Conservation (phyloP, 495 filamentous ascomycete genomes). For the Hyaloscypha hepaticicola region DNA sequence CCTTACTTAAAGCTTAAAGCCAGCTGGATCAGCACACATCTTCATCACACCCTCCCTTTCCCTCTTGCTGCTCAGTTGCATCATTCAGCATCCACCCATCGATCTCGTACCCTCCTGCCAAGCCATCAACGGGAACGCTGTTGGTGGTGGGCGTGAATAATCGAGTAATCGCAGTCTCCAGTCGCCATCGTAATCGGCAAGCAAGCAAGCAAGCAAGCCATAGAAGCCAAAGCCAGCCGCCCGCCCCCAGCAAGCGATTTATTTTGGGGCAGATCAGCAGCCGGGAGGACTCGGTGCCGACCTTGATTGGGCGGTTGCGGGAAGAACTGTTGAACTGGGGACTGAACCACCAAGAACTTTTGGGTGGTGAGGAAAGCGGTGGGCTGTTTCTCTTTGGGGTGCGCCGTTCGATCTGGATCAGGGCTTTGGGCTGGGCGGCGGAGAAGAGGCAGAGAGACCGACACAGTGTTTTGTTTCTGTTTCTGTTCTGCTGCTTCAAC, state of each 20-base stretch:
- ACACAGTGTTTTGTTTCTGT: too few species aligned
- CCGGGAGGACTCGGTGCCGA: constrained; percentile 4
- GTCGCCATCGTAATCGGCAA: neutral
- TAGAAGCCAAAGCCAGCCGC: neutral
- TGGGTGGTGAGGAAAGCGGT: too few species aligned
- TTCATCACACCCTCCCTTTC: neutral
- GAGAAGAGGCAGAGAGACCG: too few species aligned
- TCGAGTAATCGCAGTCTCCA: too few species aligned
- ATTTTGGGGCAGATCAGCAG: neutral
- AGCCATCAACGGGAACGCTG: neutral
- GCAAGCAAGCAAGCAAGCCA: neutral
- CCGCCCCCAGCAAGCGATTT: neutral
- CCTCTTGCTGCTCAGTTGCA: constrained; percentile 1
- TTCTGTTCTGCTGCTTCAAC: too few species aligned
- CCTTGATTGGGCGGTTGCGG: constrained; percentile 1
- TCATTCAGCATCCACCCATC: neutral
- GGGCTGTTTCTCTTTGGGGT: too few species aligned
- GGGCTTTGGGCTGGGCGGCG: too few species aligned
- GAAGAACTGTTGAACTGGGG: neutral
- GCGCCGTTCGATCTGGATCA: too few species aligned
- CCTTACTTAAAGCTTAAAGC: neutral
- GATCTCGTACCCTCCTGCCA: neutral
- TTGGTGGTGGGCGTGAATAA: neutral
- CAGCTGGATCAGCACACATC: neutral
- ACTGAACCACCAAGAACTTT: too few species aligned